Base-by-base conservation (phyloP, 169 alveolate species). In the Amoebophrya sp. region DNA sequence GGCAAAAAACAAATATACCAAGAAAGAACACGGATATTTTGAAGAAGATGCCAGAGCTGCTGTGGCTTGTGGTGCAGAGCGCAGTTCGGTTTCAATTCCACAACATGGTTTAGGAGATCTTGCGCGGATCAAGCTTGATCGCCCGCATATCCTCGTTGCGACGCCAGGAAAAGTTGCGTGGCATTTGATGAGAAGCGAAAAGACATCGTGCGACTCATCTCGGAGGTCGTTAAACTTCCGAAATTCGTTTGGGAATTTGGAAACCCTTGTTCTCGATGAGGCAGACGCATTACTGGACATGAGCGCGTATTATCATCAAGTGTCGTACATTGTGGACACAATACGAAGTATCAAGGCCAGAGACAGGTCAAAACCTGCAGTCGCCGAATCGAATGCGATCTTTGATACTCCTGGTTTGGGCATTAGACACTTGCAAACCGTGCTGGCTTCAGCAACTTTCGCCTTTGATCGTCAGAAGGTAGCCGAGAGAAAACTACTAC, bases 131-230 rank as follows among this genome's bases (percentile, higher is more conserved):
- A 6, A 10, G 39, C 83, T 65, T 18, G 83, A 65, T 18, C 26
- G 83, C 2, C 83, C 83, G 0, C 83, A 65, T 6, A 65, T 65
- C 1, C 83, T 65, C 2, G 83, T 65, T 36, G 83, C 83, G 2
- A 65, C 83, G 33, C 83, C 83, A 12, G 83, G 83, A 65, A 65
- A 65, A 36, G 39, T 65, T 26, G 83, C 83, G n/a, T 65, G 83
- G 83, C 83, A 65, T 18, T 65, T 65, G 83, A 65, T 65, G 83
- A 6, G n/a, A 1, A 65, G n/a, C n/a, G n/a, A n/a, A n/a, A n/a
- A n/a, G n/a, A n/a, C n/a, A n/a, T n/a, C n/a, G n/a, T n/a, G n/a
- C n/a, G n/a, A n/a, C n/a, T n/a, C n/a, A n/a, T n/a, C n/a, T n/a
- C n/a, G n/a, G n/a, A n/a, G n/a, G n/a, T n/a, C n/a, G n/a, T n/a